Base-by-base conservation (phyloP, 768 basidiomycete species). In the Boletus reticuloceps region DNA sequence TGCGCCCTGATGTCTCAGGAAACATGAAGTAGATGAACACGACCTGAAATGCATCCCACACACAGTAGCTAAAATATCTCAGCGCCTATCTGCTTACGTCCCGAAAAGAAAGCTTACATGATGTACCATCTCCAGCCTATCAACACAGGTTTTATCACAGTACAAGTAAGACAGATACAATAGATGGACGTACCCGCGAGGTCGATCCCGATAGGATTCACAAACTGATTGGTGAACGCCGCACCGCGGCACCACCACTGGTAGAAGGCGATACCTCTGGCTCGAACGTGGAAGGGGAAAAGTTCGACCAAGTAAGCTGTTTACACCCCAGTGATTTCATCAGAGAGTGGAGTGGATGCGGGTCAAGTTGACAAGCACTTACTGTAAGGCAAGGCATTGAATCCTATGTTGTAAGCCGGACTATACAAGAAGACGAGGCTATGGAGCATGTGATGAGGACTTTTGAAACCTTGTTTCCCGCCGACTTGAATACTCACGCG, bases 211-310 rank as follows among this genome's bases (percentile, higher is more conserved):
- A 65, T 66, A 11, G 64, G 64, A 39, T 60, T 40, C 12, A 64
- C 51, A 16, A 65, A 38, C 32, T 51, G 58, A 9, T 11, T 36
- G 25, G 60, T 7, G 32, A 65, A 60, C n/a, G 20, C 53, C 7
- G 31, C 58, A 3, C 75, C 67, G 13, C 83, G 79, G 45, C 76
- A 74, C 68, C 79, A 82, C 75, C 77, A 82, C 59, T 86, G 82
- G 73, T 82, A 85, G n/a, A 86, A 62, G 8, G 83, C 71, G 51
- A 86, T 79, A 38, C 85, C 85, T 65, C 79, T 81, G 2, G 85
- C 78, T 53, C 85, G 82, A 29, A 77, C 77, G 57, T 82, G 79
- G 72, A 75, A 86, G 0, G 84, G 85, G 74, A 85, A 85, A 25
- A 87, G 62, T 61, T 86, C 85, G 20, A 85, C 80, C 56, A 85